These are phyloP conservation scores for Beauveria brongniartii DNA, from an alignment of 2,329 filamentous ascomycete species.

Conservation along the genomic window DNA sequence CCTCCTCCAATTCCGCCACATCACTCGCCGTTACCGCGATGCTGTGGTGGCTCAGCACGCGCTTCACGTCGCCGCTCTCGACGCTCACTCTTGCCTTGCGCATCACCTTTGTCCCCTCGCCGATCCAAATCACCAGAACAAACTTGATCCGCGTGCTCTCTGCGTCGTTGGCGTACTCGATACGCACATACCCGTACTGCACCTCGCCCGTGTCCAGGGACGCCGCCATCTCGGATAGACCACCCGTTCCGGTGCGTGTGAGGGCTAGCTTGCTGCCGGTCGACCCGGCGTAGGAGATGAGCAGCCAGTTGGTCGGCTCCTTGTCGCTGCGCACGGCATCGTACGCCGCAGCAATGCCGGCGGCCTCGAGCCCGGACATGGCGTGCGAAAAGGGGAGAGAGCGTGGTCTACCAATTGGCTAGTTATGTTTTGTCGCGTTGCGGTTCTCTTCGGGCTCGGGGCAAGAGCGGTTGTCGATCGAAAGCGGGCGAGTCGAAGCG, in stretches of 20 bases:
- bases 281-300: constrained; percentile 51
- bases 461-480: neutral
- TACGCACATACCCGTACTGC: constrained; percentile 57
- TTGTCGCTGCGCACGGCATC: constrained; percentile 61
- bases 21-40: constrained; percentile 56
- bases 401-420: too few species aligned
- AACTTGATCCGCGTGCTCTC: constrained; percentile 64
- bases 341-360: constrained; percentile 57
- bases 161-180: constrained; percentile 64
- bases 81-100: constrained; percentile 61
- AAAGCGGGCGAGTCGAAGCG: neutral
- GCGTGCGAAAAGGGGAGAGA: neutral
- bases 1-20: constrained; percentile 51
- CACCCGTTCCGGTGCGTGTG: constrained; percentile 50
- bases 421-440: neutral
- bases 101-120: constrained; percentile 57
- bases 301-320: constrained; percentile 57
- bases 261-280: constrained; percentile 50
- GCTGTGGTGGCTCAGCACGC: constrained; percentile 54
- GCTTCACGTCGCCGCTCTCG: constrained; percentile 59
- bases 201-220: constrained; percentile 51
- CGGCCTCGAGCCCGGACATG: constrained; percentile 50
- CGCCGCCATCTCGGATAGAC: constrained; percentile 48
- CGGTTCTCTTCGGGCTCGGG: neutral
- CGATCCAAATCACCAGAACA: constrained; percentile 60